Base-by-base conservation (phyloP, 441 rosid species). In the Populus hybrid region DNA sequence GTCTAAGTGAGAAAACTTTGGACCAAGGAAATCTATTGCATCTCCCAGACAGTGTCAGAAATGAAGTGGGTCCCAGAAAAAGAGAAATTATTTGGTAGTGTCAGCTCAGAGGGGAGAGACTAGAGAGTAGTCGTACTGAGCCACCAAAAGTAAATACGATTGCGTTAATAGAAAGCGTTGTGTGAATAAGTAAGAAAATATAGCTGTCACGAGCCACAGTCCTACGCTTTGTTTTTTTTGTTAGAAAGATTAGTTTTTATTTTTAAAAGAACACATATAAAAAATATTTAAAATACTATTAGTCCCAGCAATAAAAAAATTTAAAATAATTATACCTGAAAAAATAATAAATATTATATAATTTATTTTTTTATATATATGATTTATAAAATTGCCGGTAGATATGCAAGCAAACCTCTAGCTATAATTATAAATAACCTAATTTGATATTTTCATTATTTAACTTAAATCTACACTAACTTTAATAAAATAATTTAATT, bases 71-170 rank as follows among this genome's bases (percentile, higher is more conserved):
- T 12, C 68, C 76, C 69, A 21, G 32, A 10, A 8, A 63, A 54
- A 28, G 23, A 57, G 59, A 21, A 10, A 35, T 74, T 26, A 36
- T 74, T 74, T 74, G 54, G 24, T 11, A 35, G n/a, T 2, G 73
- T 38, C 54, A 23, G 38, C 8, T 7, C 8, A 28, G 34, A 71
- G 32, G 32, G 32, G n/a, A 40, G 57, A 28, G 6, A 18, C n/a
- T 18, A 20, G 24, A 23, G 28, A 16, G 42, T 67, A 24, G 36
- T 11, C 65, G 38, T 35, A 35, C 38, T 35, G 38, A 35, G 38
- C 79, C 32, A 80, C 80, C 35, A 16, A 70, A 72, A 72, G 76
- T 54, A 63, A 76, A 69, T 26, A 34, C 67, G 36, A 80, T 67
- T 42, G 64, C 18, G 36, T 46, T 54, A 7, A 32, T 20, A 64